Conservation (phyloP, 2,329 filamentous ascomycete species). For the Apiospora arundinis region DNA sequence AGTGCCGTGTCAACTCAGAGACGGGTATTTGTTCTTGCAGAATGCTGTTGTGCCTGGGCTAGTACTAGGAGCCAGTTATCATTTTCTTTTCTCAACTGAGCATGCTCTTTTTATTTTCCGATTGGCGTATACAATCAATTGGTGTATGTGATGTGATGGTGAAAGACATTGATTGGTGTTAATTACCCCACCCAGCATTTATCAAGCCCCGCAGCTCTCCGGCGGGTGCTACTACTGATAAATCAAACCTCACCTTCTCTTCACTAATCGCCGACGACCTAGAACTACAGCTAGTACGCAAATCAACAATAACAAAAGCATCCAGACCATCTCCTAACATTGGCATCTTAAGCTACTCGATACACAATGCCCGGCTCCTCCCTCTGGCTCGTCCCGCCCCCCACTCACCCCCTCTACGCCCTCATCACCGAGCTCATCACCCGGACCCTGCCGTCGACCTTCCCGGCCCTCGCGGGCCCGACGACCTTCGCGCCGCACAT, state of each 20-base stretch:
- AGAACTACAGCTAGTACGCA: background rate
- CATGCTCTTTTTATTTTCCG: too few species aligned
- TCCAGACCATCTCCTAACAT: background rate
- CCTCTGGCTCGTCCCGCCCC: slow-evolving; percentile 41
- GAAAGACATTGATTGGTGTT: background rate
- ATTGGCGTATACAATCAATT: too few species aligned
- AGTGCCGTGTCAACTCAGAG: too few species aligned
- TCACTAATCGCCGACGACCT: background rate
- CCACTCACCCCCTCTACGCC: slow-evolving; percentile 33
- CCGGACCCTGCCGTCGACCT: slow-evolving; percentile 33
- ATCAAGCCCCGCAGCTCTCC: background rate
- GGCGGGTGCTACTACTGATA: background rate
- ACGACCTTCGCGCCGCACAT: slow-evolving; percentile 38
- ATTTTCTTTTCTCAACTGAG: too few species aligned
- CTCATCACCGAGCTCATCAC: slow-evolving; percentile 21
- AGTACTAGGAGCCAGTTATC: too few species aligned
- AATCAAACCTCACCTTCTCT: background rate
- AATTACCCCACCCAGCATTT: background rate
- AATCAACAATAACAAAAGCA: background rate
- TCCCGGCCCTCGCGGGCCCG: slow-evolving; percentile 32
- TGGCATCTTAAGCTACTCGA: background rate
- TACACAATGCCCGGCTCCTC: slow-evolving; percentile 40
- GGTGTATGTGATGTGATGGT: background rate
- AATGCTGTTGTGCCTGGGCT: too few species aligned
- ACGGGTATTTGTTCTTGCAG: too few species aligned